Conservation (phyloP, 352 stramenopile genomes). For the Pythium monospermum region DNA sequence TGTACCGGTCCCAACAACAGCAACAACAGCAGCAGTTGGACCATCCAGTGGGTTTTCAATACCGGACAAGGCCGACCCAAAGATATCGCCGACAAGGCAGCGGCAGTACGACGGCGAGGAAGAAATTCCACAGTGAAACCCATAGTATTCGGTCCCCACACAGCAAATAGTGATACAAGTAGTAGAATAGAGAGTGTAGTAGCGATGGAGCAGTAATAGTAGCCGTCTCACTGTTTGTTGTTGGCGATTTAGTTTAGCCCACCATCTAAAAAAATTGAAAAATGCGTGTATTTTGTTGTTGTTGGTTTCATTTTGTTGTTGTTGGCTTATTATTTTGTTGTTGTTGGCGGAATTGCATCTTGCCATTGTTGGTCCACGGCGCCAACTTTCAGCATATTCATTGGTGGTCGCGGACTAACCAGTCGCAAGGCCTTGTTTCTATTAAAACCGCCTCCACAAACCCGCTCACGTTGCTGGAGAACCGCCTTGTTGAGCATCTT, state of each 20-base stretch:
- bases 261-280: not conserved
- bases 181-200: not conserved
- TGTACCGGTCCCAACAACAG: no score
- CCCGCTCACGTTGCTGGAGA: constrained; percentile 47
- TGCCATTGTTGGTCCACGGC: constrained; percentile 39
- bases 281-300: no score
- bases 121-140: not conserved
- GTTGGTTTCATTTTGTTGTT: no score
- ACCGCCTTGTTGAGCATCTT: constrained; percentile 71
- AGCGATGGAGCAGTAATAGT: not conserved
- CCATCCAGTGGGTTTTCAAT: no score
- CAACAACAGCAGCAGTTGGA: no score
- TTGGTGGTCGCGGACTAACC: constrained; percentile 35
- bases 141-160: no score
- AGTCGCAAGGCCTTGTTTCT: constrained; percentile 57
- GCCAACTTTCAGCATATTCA: constrained; percentile 39
- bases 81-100: no score
- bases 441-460: constrained; percentile 66
- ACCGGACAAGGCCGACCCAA: no score
- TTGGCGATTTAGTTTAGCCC: not conserved
- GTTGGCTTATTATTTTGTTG: no score
- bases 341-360: constrained; percentile 26
- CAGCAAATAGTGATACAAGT: not conserved
- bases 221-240: not conserved
- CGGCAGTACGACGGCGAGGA: not conserved